Percentiles rank a stretch among this genome's conserved stretches.
Evolutionary conservation across 163 green algal genomes (phyloP).

Genomic region (Prototheca cutis): DNA sequence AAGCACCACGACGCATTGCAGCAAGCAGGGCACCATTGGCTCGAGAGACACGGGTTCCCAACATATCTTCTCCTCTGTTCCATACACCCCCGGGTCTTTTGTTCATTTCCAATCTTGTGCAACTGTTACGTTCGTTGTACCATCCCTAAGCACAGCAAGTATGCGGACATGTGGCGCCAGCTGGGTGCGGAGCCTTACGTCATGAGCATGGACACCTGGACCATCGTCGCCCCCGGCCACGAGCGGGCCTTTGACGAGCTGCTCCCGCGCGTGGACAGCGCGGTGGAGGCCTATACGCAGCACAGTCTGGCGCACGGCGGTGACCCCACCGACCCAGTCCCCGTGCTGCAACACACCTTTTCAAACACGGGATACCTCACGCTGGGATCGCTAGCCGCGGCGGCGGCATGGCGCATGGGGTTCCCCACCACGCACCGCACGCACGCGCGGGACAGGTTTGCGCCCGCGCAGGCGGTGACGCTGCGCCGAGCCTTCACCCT

Average conservation of each 20-base stretch:
- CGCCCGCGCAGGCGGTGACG: not conserved
- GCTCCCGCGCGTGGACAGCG: not conserved
- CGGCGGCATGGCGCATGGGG: not conserved
- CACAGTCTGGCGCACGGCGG: not conserved
- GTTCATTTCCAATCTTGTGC: not conserved
- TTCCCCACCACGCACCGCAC: conserved; percentile 1
- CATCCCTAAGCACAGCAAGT: not conserved
- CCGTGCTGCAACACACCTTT: conserved; percentile 1
- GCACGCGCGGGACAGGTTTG: not conserved
- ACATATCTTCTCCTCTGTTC: not conserved
- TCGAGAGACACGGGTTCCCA: too few relatives aligned
- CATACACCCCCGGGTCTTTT: conserved; percentile 1
- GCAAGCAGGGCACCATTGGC: too few relatives aligned
- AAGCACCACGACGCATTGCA: too few relatives aligned
- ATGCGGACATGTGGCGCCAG: not conserved
- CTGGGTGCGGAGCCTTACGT: not conserved
- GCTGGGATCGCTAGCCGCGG: conserved; percentile 6
- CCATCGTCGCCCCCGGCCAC: not conserved
- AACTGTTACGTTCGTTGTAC: too few relatives aligned
- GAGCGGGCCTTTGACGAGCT: not conserved
- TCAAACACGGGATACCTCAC: conserved; percentile 16
- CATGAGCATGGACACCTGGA: not conserved
- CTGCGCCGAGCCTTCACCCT: not conserved
- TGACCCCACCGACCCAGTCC: not conserved
- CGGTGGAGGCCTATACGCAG: not conserved